Base-by-base conservation (phyloP, 495 filamentous ascomycete genomes). In the Aspergillus saccharolyticus region DNA sequence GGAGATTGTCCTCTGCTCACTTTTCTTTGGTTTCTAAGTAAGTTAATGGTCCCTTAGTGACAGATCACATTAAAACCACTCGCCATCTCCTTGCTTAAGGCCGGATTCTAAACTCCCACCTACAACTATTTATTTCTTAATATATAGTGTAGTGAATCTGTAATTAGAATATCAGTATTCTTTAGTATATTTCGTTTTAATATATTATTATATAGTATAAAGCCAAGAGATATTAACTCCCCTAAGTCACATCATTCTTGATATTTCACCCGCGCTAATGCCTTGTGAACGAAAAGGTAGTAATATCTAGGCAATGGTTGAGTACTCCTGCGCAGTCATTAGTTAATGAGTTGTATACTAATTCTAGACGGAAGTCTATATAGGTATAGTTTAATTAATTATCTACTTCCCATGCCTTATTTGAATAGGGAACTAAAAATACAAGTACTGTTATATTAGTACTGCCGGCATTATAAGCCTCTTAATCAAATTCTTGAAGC, bases 321-420 rank as follows among this genome's bases (percentile, higher is more conserved):
- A 55, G 54, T 61, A 15, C 59, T 57, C 52, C 54, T 55, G 12
- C 46, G 19, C 44, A 46, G 6, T 45, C 30, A 42, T 39, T 39
- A 15, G 12, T 39, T 39, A 39, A 39, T 39, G 10, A 39, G 10
- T 15, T 39, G 2, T 15, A 39, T 39, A 39, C 33, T 39, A 39
- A 39, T 39, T 39, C 33, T 39, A 39, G 10, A 39, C 33, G 33
- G 7, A 39, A 15, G 7, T 39, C 33, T 39, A 39, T 39, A 8
- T 39, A 39, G 33, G 10, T 39, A 39, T 39, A 15, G 33, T 39
- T 39, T 15, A 39, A 39, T 39, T 39, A 39, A 39, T 39, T 39
- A 15, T 39, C 33, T 39, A 6, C 10, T 39, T 39, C 7, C 10
- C 10, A 39, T 39, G 10, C 14, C 7, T 15, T 39, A 15, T 9